Percentiles rank a stretch among this genome's conserved stretches.
These are phyloP conservation scores for Xylaria sp. DNA, from an alignment of 2,329 filamentous ascomycete genomes.

Conservation along the genomic window DNA sequence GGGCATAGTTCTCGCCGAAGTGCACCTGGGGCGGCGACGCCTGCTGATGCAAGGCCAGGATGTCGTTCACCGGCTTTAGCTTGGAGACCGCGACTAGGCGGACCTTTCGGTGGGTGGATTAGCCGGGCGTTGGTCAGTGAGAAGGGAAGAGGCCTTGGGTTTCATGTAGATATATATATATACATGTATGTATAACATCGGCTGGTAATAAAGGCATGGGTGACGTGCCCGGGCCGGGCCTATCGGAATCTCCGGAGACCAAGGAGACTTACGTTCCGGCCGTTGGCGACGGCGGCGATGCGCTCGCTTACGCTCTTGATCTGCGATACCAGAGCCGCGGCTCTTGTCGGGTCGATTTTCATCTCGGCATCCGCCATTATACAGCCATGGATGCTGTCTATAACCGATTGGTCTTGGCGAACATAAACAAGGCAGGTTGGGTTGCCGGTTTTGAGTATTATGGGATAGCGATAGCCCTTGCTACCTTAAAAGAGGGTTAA, in stretches of 20 bases:
- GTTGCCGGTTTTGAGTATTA: background rate
- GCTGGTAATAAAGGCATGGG: background rate
- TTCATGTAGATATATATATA: background rate
- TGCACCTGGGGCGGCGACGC: slow-evolving; percentile 64
- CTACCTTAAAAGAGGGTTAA: too few species aligned
- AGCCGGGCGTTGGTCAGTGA: background rate
- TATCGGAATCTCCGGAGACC: too few species aligned
- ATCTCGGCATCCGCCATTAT: slow-evolving; percentile 56
- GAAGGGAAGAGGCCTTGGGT: background rate
- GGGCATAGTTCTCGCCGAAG: slow-evolving; percentile 96
- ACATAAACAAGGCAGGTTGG: background rate
- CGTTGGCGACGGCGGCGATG: slow-evolving; percentile 55
- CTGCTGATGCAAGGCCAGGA: slow-evolving; percentile 78
- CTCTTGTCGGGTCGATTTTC: slow-evolving; percentile 64
- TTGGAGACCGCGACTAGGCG: slow-evolving; percentile 95
- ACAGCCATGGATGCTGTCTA: slow-evolving; percentile 15
- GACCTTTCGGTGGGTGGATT: slow-evolving; percentile 50
- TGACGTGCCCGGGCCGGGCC: too few species aligned
- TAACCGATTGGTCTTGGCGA: background rate
- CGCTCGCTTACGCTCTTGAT: slow-evolving; percentile 62
- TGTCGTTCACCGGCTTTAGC: slow-evolving; percentile 89
- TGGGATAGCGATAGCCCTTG: background rate
- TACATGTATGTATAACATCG: slow-evolving; percentile 22
- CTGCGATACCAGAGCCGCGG: slow-evolving; percentile 64
- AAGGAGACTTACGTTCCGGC: slow-evolving; percentile 55